Base-by-base conservation (phyloP, 1,284 basidiomycete genomes). In the Cronartium quercuum region DNA sequence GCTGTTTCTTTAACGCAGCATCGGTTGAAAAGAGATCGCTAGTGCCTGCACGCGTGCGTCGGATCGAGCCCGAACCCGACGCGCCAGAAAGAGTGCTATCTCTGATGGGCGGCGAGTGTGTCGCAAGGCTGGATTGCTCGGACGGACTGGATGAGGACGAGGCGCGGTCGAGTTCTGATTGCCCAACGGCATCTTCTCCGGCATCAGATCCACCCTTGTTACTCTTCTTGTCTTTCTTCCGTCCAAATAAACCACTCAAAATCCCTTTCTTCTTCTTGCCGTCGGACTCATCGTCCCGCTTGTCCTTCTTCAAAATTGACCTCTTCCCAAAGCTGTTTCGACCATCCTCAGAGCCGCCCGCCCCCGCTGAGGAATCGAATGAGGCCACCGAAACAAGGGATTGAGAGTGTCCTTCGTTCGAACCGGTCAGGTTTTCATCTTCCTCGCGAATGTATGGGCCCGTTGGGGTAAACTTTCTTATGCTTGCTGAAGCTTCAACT, bases 161-260 rank as follows among this genome's bases (percentile, higher is more conserved):
- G 57, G 41, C 42, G 35, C 18, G 51, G 42, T 12, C 21, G 9
- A 55, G 61, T 0, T 79, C 74, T 18, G 64, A 77, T 47, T 70
- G 57, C 41, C 75, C 64, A 66, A 68, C 60, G 79, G 81, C 65
- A 77, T 80, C 76, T 80, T 81, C n/a, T 65, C 78, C 68, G 79
- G 80, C 29, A 79, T 77, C 83, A 24, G 83, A 84, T n/a, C n/a
- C 29, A 7, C n/a, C n/a, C 29, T 55, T 55, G 29, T 81, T 80
- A 69, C 87, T 86, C 78, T 85, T 85, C 83, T 92, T 91, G 81
- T 91, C 90, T 78, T 83, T 83, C 81, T 86, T 88, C 66, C 89
- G 84, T 13, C 85, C 85, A 80, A 94, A 94, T 61, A 94, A 79
- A 0, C 87, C 86, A 37, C 88, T 85, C 78, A 94, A 88, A 57